Base-by-base conservation (phyloP, 106 monocot species). In the Ottelia alismoides region DNA sequence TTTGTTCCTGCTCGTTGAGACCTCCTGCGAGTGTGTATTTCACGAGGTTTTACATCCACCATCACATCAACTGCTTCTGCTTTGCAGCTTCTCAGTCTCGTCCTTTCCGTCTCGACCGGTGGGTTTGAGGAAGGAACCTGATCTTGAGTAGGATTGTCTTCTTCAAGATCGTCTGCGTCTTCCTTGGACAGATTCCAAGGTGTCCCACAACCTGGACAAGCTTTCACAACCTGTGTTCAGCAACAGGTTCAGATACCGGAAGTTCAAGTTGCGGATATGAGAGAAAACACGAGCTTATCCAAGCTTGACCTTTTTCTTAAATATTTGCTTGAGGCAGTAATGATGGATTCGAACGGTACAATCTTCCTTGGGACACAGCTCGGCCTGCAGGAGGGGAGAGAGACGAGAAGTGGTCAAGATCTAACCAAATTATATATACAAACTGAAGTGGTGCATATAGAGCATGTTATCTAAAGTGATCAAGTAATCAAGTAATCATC, bases 251-350 rank as follows among this genome's bases (percentile, higher is more conserved):
- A 19, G 2, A 18, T 22, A 11, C 49, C 22, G 11, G 22, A 9
- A 30, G 20, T 49, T 50, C 1, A 11, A 62, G 48, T 26, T 52
- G 48, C 21, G 11, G 51, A 22, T 47, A 46, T 47, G 19, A 20
- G 4, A 47, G 20, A 12, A 32, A 17, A 11, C 17, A 22, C 3
- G 2, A 22, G 4, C 3, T n/a, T n/a, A n/a, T n/a, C n/a, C n/a
- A 85, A 83, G 76, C 74, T 7, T 7, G 6, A n/a, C n/a, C n/a
- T 45, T 51, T n/a, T 55, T 50, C 2, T 69, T 73, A 63, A 85
- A 77, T 72, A 77, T 98, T 76, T 92, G 78, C 72, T 77, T 68
- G 26, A 85, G 55, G 57, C 90, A 98, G 30, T 98, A 98, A 28
- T 35, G 31, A 54, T 98, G 96, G 20, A 90, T 82, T 45, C 85